A percentile compares a stretch with the other conserved stretches of the same genome.
Evolutionary conservation across 345 rosid species (phyloP).

Genomic region (Ceriops decandra): DNA sequence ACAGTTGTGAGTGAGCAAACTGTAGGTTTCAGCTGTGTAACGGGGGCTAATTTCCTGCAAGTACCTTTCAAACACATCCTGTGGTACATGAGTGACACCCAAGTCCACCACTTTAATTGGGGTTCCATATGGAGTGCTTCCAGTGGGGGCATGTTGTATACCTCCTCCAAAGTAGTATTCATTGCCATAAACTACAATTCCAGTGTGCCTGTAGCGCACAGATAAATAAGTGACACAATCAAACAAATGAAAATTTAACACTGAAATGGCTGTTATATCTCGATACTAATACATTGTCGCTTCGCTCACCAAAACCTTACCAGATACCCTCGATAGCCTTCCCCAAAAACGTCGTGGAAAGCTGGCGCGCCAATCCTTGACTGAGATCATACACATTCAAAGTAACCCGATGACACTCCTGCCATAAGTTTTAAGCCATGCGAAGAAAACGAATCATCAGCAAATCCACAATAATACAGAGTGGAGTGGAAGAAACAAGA

Average conservation of each 20-base stretch:
- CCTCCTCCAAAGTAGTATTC: constrained; percentile 97
- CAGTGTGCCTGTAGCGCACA: constrained; percentile 72
- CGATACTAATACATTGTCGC: no score
- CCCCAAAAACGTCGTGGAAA: constrained; percentile 71
- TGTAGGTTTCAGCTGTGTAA: constrained; percentile 78
- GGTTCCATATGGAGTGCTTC: constrained; percentile 75
- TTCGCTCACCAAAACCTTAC: constrained; percentile 37
- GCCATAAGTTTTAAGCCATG: constrained; percentile 17
- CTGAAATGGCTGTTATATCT: no score
- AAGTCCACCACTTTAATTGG: constrained; percentile 66
- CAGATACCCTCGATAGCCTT: constrained; percentile 87
- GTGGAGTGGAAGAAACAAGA: background rate
- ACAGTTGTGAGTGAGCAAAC: constrained; percentile 79
- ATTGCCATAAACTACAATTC: constrained; percentile 73
- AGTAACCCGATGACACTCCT: constrained; percentile 72
- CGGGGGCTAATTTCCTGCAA: constrained; percentile 81
- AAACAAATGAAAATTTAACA: background rate
- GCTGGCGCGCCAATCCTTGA: constrained; percentile 90
- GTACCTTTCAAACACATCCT: constrained; percentile 83
- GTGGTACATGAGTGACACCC: constrained; percentile 80
- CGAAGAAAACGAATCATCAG: no score
- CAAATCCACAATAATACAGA: background rate
- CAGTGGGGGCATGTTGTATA: constrained; percentile 60
- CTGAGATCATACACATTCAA: constrained; percentile 89
- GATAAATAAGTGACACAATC: background rate